Base-by-base conservation (phyloP, 345 rosid species). In the Citrus cavaleriei region DNA sequence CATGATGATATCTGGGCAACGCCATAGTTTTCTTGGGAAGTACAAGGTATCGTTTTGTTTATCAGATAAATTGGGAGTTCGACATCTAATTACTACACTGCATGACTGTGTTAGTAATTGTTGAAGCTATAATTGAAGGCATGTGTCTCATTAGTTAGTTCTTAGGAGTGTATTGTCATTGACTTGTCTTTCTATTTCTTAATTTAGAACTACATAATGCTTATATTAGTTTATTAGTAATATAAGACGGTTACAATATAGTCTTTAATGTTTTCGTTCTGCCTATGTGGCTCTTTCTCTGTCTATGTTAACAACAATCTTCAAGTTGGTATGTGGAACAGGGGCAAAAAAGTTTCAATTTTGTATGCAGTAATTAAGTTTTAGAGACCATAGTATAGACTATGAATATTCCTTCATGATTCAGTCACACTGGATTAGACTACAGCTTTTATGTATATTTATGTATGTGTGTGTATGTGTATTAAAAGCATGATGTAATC, bases 1-100 rank as follows among this genome's bases (percentile, higher is more conserved):
- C 86, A 96, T 96, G 99, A 93, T 91, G 93, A 90, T 82, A 77
- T 70, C 97, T 35, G 98, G 99, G 78, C 97, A 96, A 73, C 98
- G 99, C 70, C 99, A 96, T 87, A 85, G 98, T 85, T 94, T 96
- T 83, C 82, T 93, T 14, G 99, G 98, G 82, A 95, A 93, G 80
- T 96, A 96, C 86, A 94, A 91, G 97, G 97, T 95, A 83, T 64
- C 25, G 16, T 49, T 35, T 35, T 59, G 7, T 34, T 24, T 30
- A 35, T 38, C 34, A n/a, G 30, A 38, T 13, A 35, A 22, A 68
- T 67, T 37, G 32, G 55, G 55, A 34, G 35, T 51, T 12, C 8
- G 70, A 24, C 25, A 28, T 46, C 40, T 42, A 62, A 16, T 28
- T 63, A 24, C 58, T 75, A 2, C 38, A 38, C 51, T 60, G 77